Percentiles rank a stretch among this genome's conserved stretches.
phyloP scores from a whole-genome alignment of 805 yeast species.

The Clavispora asparagi region DNA sequence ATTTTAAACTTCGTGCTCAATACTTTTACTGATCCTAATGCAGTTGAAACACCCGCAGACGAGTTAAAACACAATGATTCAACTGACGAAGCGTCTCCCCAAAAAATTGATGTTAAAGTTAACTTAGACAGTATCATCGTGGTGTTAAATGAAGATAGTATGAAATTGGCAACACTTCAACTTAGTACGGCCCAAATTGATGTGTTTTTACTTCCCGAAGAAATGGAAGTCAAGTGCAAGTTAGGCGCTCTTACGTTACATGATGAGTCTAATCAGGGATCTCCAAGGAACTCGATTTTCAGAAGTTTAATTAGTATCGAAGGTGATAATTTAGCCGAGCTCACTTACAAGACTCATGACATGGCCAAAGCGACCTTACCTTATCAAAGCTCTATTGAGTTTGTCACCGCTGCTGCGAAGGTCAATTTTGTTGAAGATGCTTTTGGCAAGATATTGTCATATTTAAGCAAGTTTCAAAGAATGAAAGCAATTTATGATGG shows the following conservation, averaged over 20 bases:
- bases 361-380: slow-evolving; percentile 39
- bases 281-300: slow-evolving; percentile 52
- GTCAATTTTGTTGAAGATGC: slow-evolving; percentile 81
- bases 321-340: slow-evolving; percentile 75
- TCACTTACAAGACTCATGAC: slow-evolving; percentile 79
- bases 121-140: slow-evolving; percentile 68
- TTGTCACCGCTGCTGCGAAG: slow-evolving; percentile 70
- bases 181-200: slow-evolving; percentile 68
- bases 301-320: slow-evolving; percentile 72
- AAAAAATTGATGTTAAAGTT: slow-evolving; percentile 64
- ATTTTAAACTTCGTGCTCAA: slow-evolving; percentile 75
- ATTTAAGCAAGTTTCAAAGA: slow-evolving; percentile 65
- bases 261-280: slow-evolving; percentile 69
- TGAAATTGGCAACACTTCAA: slow-evolving; percentile 72
- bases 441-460: slow-evolving; percentile 58
- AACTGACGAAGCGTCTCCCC: slow-evolving; percentile 59
- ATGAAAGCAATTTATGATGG: slow-evolving; percentile 89
- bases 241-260: slow-evolving; percentile 74
- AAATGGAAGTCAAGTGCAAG: slow-evolving; percentile 63
- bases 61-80: slow-evolving; percentile 62
- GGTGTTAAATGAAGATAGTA: slow-evolving; percentile 77
- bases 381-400: slow-evolving; percentile 53
- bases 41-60: slow-evolving; percentile 63
- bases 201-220: slow-evolving; percentile 67
- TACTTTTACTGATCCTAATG: slow-evolving; percentile 82